Percentiles rank a stretch among this genome's conserved stretches.
These are phyloP conservation scores for Aspergillus awamori DNA, from an alignment of 2,329 filamentous ascomycete species.

Conservation along the genomic window DNA sequence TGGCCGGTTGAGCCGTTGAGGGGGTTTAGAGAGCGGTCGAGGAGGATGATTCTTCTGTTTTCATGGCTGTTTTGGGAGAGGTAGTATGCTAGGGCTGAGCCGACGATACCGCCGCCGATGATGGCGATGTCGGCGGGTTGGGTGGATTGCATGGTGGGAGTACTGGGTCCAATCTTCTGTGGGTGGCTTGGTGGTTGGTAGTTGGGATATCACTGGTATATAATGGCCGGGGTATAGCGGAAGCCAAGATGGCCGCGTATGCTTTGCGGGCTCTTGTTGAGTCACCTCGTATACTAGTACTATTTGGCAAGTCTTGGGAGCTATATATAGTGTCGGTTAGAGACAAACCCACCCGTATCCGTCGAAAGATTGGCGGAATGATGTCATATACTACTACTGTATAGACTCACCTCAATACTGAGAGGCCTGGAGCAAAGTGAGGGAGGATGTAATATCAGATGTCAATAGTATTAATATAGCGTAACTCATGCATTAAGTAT, in stretches of 20 bases:
- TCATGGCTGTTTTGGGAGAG: constrained; percentile 26
- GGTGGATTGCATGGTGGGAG: not conserved
- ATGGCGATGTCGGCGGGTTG: constrained; percentile 24
- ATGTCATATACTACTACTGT: not conserved
- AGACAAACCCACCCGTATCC: not conserved
- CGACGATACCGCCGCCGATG: constrained; percentile 40
- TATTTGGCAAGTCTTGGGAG: not conserved
- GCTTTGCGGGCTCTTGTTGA: not conserved
- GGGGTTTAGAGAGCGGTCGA: constrained; percentile 31
- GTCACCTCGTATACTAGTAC: constrained; percentile 2
- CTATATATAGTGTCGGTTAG: not conserved
- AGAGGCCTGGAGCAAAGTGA: no score
- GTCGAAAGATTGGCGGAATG: not conserved
- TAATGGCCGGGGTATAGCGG: not conserved
- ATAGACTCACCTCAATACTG: no score
- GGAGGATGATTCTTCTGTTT: constrained; percentile 24
- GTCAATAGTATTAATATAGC: not conserved
- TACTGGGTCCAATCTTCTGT: not conserved
- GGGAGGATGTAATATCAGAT: no score
- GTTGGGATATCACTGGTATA: not conserved
- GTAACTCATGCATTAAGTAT: not conserved
- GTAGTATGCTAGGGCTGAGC: constrained; percentile 37
- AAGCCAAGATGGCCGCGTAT: constrained; percentile 4
- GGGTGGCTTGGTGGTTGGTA: not conserved
- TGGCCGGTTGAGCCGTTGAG: constrained; percentile 37